Percentiles rank a stretch among this genome's conserved stretches.
phyloP scores from a whole-genome alignment of 306 rosid genomes.

The Prunus davidiana region DNA sequence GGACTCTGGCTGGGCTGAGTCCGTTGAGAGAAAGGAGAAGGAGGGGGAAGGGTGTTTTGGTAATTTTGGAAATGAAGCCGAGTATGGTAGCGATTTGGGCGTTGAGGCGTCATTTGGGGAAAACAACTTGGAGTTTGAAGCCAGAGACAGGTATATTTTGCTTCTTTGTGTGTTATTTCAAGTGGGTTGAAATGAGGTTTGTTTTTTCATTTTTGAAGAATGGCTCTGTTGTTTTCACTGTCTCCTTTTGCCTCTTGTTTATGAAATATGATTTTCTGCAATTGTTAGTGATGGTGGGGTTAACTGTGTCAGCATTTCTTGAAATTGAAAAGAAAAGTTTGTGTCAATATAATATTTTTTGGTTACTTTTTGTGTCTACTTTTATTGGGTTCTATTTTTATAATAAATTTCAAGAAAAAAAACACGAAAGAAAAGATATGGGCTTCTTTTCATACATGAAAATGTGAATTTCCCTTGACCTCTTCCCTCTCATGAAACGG shows the following conservation, averaged over 20 bases:
- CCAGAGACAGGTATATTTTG: conserved; percentile 51
- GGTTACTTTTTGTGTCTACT: not conserved
- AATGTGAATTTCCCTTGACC: not conserved
- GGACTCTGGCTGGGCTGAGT: conserved; percentile 25
- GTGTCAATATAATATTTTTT: not conserved
- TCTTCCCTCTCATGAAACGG: not conserved
- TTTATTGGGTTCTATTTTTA: not conserved
- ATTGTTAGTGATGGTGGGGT: not conserved
- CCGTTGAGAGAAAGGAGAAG: not conserved
- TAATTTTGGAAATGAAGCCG: conserved; percentile 11
- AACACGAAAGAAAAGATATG: not conserved
- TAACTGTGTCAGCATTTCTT: not conserved
- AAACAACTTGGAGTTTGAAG: conserved; percentile 48
- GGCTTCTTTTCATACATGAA: not conserved
- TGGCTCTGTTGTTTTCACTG: not conserved
- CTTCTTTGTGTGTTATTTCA: not conserved
- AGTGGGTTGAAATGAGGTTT: not conserved
- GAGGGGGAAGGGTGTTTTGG: conserved; percentile 17
- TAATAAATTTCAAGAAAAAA: too few species aligned
- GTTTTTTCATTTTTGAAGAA: not conserved
- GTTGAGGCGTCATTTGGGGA: conserved; percentile 61
- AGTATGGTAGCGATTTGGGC: conserved; percentile 26
- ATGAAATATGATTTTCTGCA: not conserved
- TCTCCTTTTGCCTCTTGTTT: not conserved
- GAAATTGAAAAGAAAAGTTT: not conserved